These are phyloP conservation scores for Suillus spraguei DNA, from an alignment of 768 basidiomycete species.

Conservation along the genomic window DNA sequence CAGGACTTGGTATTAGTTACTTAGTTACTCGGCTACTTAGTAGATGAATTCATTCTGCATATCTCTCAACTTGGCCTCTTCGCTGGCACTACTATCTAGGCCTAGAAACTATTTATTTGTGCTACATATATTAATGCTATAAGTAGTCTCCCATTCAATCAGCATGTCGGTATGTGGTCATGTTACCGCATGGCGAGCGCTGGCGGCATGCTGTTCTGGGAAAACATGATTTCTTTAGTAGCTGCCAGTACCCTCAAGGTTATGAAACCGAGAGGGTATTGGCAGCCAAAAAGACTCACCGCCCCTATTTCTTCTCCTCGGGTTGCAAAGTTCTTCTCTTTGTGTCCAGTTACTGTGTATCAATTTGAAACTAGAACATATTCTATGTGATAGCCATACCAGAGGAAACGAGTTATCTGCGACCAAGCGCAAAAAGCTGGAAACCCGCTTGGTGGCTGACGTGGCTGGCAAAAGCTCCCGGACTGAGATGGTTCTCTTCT, in stretches of 20 bases:
- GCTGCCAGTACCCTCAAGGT: neutral
- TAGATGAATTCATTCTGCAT: neutral
- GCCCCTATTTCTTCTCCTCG: neutral
- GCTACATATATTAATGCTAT: no score
- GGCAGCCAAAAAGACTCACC: neutral
- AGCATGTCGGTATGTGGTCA: neutral
- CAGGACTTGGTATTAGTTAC: no score
- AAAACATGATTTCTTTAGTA: neutral
- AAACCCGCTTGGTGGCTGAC: neutral
- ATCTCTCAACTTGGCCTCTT: neutral
- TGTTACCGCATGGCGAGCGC: neutral
- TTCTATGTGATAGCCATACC: neutral
- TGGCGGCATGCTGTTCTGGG: neutral
- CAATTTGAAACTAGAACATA: neutral
- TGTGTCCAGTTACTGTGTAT: neutral
- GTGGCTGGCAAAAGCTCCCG: neutral
- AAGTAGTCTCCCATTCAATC: neutral
- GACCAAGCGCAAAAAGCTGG: conserved; percentile 1
- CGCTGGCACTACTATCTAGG: neutral
- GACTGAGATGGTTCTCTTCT: conserved; percentile 4
- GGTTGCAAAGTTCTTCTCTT: neutral
- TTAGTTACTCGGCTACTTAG: neutral
- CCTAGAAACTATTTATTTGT: no score
- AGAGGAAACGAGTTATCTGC: neutral
- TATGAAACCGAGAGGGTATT: conserved; percentile 1